Evolutionary conservation across 805 yeast species (phyloP).

Genomic region (Candida endomychidarum): DNA sequence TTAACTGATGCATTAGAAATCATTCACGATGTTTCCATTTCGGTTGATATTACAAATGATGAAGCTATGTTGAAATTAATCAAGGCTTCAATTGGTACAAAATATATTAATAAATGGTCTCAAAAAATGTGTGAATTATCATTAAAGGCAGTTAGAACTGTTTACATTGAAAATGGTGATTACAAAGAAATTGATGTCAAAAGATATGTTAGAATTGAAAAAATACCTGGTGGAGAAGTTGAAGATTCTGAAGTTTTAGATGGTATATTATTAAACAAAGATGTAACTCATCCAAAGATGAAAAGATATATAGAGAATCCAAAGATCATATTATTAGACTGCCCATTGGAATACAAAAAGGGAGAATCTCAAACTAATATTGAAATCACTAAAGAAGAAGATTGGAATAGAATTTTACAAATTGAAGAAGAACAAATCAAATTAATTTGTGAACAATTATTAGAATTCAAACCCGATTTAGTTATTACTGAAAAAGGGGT

Average conservation of each 20-base stretch:
- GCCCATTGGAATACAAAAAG: constrained; percentile 97
- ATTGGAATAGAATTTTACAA: constrained; percentile 92
- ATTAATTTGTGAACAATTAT: constrained; percentile 77
- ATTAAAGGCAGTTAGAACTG: constrained; percentile 83
- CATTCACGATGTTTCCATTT: constrained; percentile 76
- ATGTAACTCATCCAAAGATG: constrained; percentile 99
- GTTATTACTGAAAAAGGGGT: constrained; percentile 99
- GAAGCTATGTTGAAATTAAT: constrained; percentile 83
- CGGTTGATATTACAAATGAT: constrained; percentile 82
- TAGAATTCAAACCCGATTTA: constrained; percentile 85
- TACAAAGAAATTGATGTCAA: constrained; percentile 87
- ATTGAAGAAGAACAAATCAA: constrained; percentile 98
- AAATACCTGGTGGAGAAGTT: constrained; percentile 97
- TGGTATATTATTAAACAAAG: constrained; percentile 93
- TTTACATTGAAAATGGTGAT: constrained; percentile 57
- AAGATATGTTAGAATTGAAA: constrained; percentile 90
- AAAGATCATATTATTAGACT: constrained; percentile 82
- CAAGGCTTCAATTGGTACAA: constrained; percentile 92
- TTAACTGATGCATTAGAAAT: constrained; percentile 86
- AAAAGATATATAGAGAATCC: constrained; percentile 86
- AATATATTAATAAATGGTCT: constrained; percentile 89
- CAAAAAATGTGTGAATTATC: constrained; percentile 88
- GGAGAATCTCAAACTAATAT: constrained; percentile 99
- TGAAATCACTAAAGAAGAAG: constrained; percentile 93
- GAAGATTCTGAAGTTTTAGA: constrained; percentile 84